phyloP scores from a whole-genome alignment of 495 filamentous ascomycete genomes.

The Penicillium fimorum region DNA sequence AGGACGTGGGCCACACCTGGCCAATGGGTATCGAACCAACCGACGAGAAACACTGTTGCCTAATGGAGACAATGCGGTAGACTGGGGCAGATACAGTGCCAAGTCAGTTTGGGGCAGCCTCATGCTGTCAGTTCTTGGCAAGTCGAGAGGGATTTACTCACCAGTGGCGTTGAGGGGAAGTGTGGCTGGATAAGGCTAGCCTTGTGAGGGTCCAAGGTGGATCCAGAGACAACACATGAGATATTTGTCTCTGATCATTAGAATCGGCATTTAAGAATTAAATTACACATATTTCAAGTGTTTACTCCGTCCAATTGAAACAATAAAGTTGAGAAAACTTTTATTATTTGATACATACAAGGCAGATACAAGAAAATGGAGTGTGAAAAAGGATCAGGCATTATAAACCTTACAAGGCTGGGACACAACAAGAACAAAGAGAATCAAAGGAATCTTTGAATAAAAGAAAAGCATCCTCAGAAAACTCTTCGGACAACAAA shows the following conservation, averaged over 20 bases:
- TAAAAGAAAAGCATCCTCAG: neutral
- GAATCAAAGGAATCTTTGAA: neutral
- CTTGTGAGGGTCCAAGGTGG: conserved; percentile 1
- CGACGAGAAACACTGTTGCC: conserved; percentile 22
- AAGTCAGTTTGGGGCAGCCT: conserved; percentile 7
- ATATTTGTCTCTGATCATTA: neutral
- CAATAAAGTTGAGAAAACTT: neutral
- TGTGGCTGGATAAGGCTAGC: conserved; percentile 12
- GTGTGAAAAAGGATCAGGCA: neutral
- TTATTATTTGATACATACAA: neutral
- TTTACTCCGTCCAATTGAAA: neutral
- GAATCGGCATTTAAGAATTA: neutral
- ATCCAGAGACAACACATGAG: neutral
- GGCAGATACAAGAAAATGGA: neutral
- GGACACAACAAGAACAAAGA: neutral
- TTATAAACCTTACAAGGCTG: neutral
- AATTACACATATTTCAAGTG: neutral
- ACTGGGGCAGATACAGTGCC: neutral
- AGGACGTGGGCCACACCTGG: neutral
- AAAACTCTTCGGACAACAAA: too few relatives aligned
- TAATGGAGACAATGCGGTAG: conserved; percentile 7
- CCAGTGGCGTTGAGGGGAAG: neutral
- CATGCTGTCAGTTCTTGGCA: conserved; percentile 12
- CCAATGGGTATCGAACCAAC: neutral
- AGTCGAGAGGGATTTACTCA: conserved; percentile 3